Percentiles rank a stretch among this genome's conserved stretches.
Conservation (phyloP, 805 yeast genomes). For the Teunomyces pallodes region DNA sequence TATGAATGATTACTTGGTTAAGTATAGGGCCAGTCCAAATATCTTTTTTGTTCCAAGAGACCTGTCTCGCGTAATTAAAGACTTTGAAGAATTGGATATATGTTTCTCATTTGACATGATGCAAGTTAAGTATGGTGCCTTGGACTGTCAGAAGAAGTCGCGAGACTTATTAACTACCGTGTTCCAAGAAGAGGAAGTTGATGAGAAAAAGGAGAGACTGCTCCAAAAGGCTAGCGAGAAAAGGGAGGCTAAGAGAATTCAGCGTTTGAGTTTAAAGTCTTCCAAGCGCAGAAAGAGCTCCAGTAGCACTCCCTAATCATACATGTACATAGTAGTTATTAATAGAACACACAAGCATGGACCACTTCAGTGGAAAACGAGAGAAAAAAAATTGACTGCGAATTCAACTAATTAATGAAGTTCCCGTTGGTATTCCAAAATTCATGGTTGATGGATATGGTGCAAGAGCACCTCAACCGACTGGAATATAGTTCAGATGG, state of each 20-base stretch:
- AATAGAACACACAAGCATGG: too few species aligned
- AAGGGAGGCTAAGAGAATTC: slow-evolving; percentile 33
- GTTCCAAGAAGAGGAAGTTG: slow-evolving; percentile 21
- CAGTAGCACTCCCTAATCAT: not conserved
- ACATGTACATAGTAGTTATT: not conserved
- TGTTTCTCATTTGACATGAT: slow-evolving; percentile 42
- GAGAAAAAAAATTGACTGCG: not conserved
- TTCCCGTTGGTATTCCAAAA: slow-evolving; percentile 23
- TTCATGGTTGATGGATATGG: slow-evolving; percentile 21
- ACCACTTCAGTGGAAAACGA: not conserved
- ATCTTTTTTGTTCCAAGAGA: slow-evolving; percentile 16
- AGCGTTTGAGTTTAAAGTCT: slow-evolving; percentile 21
- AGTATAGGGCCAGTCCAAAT: slow-evolving; percentile 22
- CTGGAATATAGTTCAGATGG: slow-evolving; percentile 9
- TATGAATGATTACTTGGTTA: slow-evolving; percentile 28
- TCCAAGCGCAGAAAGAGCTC: slow-evolving; percentile 17
- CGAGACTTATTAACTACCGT: slow-evolving; percentile 25
- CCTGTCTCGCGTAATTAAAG: slow-evolving; percentile 7
- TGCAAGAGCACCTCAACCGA: slow-evolving; percentile 5
- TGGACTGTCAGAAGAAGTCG: slow-evolving; percentile 26
- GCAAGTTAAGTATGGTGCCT: slow-evolving; percentile 26
- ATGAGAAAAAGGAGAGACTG: slow-evolving; percentile 19
- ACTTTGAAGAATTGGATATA: slow-evolving; percentile 32
- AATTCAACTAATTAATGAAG: slow-evolving; percentile 3
- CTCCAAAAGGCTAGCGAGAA: slow-evolving; percentile 26